These are phyloP conservation scores for Fonsecaea nubica DNA, from an alignment of 2,329 filamentous ascomycete genomes.

Conservation along the genomic window DNA sequence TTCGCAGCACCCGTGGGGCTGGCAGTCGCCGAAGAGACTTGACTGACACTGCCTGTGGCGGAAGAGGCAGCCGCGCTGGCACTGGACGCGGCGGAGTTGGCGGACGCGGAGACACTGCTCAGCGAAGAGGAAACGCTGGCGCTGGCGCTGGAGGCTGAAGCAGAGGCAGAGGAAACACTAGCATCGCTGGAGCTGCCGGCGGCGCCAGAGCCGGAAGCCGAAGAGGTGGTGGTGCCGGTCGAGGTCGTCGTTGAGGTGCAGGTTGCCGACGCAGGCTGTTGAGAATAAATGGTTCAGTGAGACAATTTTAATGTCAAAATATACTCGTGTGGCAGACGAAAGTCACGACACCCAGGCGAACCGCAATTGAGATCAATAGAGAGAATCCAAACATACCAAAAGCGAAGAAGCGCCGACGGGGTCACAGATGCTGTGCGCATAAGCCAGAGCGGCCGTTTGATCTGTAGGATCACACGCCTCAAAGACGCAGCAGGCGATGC, in stretches of 20 bases:
- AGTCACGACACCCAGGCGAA: too few relatives aligned
- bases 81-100: conserved; percentile 12
- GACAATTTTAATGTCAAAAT: conserved; percentile 32
- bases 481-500: conserved; percentile 59
- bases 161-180: conserved; percentile 22
- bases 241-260: conserved; percentile 21
- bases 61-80: conserved; percentile 14
- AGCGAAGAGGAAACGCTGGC: conserved; percentile 15
- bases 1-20: conserved; percentile 27
- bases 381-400: conserved; percentile 27
- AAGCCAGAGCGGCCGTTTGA: conserved; percentile 48
- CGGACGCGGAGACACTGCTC: conserved; percentile 8
- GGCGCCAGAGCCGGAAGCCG: conserved; percentile 22
- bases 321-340: too few relatives aligned
- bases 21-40: conserved; percentile 8
- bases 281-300: conserved; percentile 38
- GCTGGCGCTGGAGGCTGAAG: conserved; percentile 8
- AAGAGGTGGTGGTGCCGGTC: conserved; percentile 30
- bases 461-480: conserved; percentile 51
- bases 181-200: conserved; percentile 31
- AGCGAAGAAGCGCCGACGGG: conserved; percentile 48
- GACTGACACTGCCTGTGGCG: not conserved
- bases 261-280: conserved; percentile 27
- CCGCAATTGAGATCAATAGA: not conserved
- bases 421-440: conserved; percentile 46